These are phyloP conservation scores for Aspergillus texensis DNA, from an alignment of 2,329 filamentous ascomycete species.

Conservation along the genomic window DNA sequence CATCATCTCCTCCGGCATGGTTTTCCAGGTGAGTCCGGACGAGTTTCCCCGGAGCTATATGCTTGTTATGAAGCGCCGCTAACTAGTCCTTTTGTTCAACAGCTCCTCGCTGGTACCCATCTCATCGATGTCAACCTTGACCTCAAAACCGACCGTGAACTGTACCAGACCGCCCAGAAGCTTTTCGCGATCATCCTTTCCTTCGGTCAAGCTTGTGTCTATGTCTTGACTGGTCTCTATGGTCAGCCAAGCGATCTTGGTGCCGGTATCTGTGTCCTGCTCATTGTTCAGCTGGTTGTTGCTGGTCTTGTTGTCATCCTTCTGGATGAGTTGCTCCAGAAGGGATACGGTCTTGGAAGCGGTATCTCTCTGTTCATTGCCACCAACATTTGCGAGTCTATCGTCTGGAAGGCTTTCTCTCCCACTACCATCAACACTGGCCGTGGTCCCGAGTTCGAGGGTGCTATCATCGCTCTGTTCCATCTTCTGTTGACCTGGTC, in stretches of 20 bases:
- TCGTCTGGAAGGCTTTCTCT: conserved; percentile 99
- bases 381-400: conserved; percentile 99
- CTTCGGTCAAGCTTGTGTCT: conserved; percentile 96
- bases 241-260: conserved; percentile 95
- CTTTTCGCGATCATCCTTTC: conserved; percentile 97
- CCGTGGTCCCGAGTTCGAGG: conserved; percentile 98
- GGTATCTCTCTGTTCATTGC: conserved; percentile 99
- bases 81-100: conserved; percentile 15
- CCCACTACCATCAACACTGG: conserved; percentile 99
- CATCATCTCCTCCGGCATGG: conserved; percentile 99
- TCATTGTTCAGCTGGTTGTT: conserved; percentile 96
- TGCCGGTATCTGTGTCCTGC: conserved; percentile 95
- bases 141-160: conserved; percentile 98
- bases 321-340: conserved; percentile 97
- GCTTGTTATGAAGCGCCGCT: conserved; percentile 11
- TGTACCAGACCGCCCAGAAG: conserved; percentile 99
- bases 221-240: conserved; percentile 97
- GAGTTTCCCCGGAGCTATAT: neutral
- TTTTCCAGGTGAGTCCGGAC: conserved; percentile 73
- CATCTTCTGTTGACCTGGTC: conserved; percentile 98
- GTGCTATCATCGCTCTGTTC: conserved; percentile 95
- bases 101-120: conserved; percentile 96
- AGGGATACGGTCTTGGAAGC: conserved; percentile 97
- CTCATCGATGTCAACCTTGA: conserved; percentile 99
- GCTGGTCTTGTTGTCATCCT: conserved; percentile 99